phyloP scores from a whole-genome alignment of 2,329 filamentous ascomycete genomes.

The Fusarium sp. region DNA sequence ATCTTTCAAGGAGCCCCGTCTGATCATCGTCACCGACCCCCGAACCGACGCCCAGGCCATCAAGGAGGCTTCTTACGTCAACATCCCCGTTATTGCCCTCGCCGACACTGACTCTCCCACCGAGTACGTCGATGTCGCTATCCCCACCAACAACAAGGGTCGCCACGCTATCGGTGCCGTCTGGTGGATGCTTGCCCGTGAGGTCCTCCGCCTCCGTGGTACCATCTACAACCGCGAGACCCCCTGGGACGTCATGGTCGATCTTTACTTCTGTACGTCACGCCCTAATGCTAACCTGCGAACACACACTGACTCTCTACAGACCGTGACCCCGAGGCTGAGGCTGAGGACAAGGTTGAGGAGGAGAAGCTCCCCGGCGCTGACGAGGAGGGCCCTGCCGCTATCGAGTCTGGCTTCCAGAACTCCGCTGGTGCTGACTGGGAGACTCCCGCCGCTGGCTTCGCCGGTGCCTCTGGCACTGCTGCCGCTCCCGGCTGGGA shows the following conservation, averaged over 20 bases:
- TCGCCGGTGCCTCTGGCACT: conserved; percentile 69
- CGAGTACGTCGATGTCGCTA: conserved; percentile 99
- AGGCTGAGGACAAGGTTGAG: conserved; percentile 97
- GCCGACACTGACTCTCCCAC: conserved; percentile 99
- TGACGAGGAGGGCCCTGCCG: conserved; percentile 84
- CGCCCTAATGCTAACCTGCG: background rate
- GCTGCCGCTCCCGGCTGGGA: conserved; percentile 64
- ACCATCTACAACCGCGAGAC: conserved; percentile 96
- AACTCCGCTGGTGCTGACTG: conserved; percentile 75
- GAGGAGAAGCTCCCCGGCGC: conserved; percentile 90
- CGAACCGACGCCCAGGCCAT: conserved; percentile 99
- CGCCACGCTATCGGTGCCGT: conserved; percentile 97
- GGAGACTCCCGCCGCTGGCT: conserved; percentile 82
- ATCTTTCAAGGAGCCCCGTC: conserved; percentile 99
- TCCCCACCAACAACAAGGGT: conserved; percentile 99
- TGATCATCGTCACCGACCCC: conserved; percentile 99
- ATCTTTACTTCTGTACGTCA: conserved; percentile 95
- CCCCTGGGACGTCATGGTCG: conserved; percentile 99
- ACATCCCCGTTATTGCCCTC: conserved; percentile 99
- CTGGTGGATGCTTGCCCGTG: conserved; percentile 99
- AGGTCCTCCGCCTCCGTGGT: conserved; percentile 98
- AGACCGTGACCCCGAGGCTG: conserved; percentile 98
- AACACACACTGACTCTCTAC: conserved; percentile 29
- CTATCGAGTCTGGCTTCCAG: conserved; percentile 83
- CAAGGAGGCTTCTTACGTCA: conserved; percentile 99